Percentiles rank a stretch among this genome's conserved stretches.
Conservation (phyloP, 441 rosid genomes). For the Sinapis alba region DNA sequence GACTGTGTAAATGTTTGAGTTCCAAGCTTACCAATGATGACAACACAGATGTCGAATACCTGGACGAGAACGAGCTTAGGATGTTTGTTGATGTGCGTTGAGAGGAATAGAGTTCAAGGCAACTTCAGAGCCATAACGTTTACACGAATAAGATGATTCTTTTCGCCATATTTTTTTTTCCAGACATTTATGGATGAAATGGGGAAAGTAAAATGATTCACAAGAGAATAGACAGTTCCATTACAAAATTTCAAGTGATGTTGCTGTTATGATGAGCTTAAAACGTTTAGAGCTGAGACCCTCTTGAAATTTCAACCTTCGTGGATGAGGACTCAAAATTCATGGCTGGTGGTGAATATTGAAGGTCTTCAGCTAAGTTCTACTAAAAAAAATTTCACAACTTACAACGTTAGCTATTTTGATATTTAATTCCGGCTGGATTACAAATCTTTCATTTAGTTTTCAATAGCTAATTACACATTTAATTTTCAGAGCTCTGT, state of each 20-base stretch:
- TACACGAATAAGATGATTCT: not conserved
- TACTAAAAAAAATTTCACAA: not conserved
- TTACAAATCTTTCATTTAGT: not conserved
- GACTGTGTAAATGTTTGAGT: no score
- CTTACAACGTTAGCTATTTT: not conserved
- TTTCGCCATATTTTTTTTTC: not conserved
- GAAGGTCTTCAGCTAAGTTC: not conserved
- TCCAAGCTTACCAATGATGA: no score
- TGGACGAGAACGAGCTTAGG: no score
- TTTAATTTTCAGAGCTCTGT: not conserved
- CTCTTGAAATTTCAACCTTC: not conserved
- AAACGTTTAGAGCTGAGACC: not conserved
- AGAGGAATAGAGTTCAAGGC: not conserved
- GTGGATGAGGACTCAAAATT: not conserved
- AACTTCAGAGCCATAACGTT: not conserved
- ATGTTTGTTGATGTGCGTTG: not conserved
- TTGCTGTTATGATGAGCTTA: not conserved
- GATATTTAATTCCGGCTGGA: not conserved
- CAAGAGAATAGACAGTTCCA: not conserved
- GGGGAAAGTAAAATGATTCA: not conserved
- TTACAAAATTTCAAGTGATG: not conserved
- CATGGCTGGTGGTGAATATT: not conserved
- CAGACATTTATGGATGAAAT: not conserved
- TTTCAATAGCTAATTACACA: not conserved
- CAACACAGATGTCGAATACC: no score